phyloP scores from a whole-genome alignment of 257 asterid genomes.

The Capsicum pubescens region DNA sequence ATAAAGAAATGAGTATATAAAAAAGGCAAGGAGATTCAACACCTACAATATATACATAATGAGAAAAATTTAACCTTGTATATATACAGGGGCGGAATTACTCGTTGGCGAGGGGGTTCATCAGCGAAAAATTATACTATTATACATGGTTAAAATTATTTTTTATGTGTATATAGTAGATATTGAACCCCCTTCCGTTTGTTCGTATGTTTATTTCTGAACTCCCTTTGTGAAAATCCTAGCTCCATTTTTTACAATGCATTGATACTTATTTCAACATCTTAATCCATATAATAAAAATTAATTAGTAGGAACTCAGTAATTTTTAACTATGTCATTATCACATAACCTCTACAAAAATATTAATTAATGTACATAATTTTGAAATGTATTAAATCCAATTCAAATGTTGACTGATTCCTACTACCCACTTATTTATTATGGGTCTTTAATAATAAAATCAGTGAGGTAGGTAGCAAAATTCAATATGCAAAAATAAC shows the following conservation, averaged over 20 bases:
- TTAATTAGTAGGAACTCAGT: conserved; percentile 32
- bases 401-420: conserved; percentile 22
- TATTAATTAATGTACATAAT: conserved; percentile 8
- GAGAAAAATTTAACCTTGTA: no score
- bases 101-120: no score
- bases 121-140: no score
- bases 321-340: conserved; percentile 32
- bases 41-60: no score
- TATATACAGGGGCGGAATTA: no score
- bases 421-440: conserved; percentile 26
- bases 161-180: no score
- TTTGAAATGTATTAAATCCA: conserved; percentile 16
- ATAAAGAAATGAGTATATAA: no score
- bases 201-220: no score
- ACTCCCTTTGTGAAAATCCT: no score
- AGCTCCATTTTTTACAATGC: conserved; percentile 45
- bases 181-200: no score
- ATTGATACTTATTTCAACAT: conserved; percentile 46
- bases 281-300: conserved; percentile 13
- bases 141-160: no score
- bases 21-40: no score
- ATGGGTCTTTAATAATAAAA: conserved; percentile 8
- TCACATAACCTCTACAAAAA: conserved; percentile 16
- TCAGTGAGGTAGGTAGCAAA: conserved; percentile 23
- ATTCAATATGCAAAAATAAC: conserved; percentile 23